Evolutionary conservation across 352 stramenopile genomes (phyloP).

Genomic region (Thalassiosira livingstoniorum): DNA sequence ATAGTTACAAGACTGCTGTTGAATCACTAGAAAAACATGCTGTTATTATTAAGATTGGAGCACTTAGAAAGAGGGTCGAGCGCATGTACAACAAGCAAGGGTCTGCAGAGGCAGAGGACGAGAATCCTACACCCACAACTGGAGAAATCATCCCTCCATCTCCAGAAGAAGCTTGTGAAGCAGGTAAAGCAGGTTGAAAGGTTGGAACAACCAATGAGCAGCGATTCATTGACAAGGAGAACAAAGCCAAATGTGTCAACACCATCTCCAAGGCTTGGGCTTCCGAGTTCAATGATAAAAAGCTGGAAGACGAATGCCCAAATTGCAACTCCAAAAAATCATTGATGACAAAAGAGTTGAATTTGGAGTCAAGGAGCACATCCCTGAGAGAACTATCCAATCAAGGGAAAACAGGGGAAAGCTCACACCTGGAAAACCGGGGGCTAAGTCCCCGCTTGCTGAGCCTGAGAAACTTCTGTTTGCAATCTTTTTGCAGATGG

Average conservation of each 20-base stretch:
- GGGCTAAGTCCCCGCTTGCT: conserved; percentile 10
- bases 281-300: neutral
- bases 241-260: neutral
- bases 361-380: neutral
- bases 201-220: neutral
- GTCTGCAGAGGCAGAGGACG: neutral
- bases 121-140: too few species aligned
- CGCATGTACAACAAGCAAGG: neutral
- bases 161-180: neutral
- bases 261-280: neutral
- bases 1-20: neutral
- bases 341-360: neutral
- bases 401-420: neutral
- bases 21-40: neutral
- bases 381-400: neutral
- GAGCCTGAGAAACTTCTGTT: conserved; percentile 18
- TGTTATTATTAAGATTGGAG: neutral
- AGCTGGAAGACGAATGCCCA: neutral
- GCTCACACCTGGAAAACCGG: neutral
- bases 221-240: neutral
- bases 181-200: too few species aligned
- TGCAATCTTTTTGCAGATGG: conserved; percentile 29
- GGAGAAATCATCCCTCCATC: neutral
- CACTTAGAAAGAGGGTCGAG: neutral
- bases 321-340: neutral